Percentiles rank a stretch among this genome's conserved stretches.
Conservation (phyloP, 352 stramenopile species). For the Phytophthora pistaciae region DNA sequence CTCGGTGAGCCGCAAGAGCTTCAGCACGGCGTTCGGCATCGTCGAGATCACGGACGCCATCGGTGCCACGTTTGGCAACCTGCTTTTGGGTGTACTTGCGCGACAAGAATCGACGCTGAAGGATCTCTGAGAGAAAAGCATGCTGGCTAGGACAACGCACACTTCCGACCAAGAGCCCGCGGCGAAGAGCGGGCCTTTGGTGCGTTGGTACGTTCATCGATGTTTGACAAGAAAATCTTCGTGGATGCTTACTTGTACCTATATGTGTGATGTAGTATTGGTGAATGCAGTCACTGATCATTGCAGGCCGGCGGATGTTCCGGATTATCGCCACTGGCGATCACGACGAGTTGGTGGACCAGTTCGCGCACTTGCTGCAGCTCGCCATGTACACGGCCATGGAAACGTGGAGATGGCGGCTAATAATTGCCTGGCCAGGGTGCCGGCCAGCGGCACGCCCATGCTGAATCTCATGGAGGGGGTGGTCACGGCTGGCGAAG, state of each 20-base stretch:
- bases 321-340: constrained; percentile 88
- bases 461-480: no score
- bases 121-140: no score
- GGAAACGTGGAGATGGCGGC: constrained; percentile 86
- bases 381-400: constrained; percentile 69
- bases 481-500: no score
- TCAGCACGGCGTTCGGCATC: constrained; percentile 88
- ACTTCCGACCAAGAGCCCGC: no score
- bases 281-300: no score
- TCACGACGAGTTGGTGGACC: constrained; percentile 84
- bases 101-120: constrained; percentile 53
- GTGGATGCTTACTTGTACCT: no score
- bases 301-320: constrained; percentile 64
- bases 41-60: constrained; percentile 89
- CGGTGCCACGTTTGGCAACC: constrained; percentile 82
- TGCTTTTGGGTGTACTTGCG: constrained; percentile 86
- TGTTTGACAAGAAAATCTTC: no score
- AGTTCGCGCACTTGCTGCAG: constrained; percentile 83
- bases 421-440: constrained; percentile 84
- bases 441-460: no score
- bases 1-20: constrained; percentile 75
- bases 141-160: no score
- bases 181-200: no score
- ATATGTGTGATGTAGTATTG: no score
- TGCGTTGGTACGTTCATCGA: no score